phyloP scores from a whole-genome alignment of 2,329 filamentous ascomycete genomes.

The Exophiala bonariae region DNA sequence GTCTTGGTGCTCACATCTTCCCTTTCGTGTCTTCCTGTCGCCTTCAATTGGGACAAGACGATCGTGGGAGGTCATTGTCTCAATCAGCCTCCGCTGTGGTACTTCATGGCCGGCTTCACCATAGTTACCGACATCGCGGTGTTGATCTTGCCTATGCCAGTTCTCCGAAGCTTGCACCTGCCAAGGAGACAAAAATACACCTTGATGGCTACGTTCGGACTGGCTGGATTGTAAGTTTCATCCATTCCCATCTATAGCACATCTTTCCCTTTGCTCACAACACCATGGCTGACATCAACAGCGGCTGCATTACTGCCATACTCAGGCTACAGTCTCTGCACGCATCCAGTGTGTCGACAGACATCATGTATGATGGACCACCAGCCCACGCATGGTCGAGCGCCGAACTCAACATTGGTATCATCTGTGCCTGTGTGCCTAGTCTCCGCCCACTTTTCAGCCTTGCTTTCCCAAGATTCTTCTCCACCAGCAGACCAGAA shows the following conservation, averaged over 20 bases:
- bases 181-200: conserved; percentile 43
- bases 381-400: conserved; percentile 40
- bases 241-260: too few species aligned
- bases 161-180: conserved; percentile 40
- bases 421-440: conserved; percentile 28
- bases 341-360: neutral
- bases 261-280: too few species aligned
- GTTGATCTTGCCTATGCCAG: conserved; percentile 46
- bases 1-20: neutral
- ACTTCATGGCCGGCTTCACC: conserved; percentile 45
- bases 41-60: neutral
- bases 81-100: conserved; percentile 42
- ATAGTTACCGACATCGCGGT: conserved; percentile 47
- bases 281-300: neutral
- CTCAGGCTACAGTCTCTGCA: neutral
- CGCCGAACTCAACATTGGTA: conserved; percentile 40
- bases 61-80: conserved; percentile 37
- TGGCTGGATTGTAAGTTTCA: conserved; percentile 38
- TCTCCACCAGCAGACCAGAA: neutral
- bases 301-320: conserved; percentile 2
- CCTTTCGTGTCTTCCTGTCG: neutral
- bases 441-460: conserved; percentile 39
- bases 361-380: conserved; percentile 29
- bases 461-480: conserved; percentile 21
- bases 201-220: conserved; percentile 43